Conservation (phyloP, 2,329 filamentous ascomycete species). For the Fusarium equiseti region DNA sequence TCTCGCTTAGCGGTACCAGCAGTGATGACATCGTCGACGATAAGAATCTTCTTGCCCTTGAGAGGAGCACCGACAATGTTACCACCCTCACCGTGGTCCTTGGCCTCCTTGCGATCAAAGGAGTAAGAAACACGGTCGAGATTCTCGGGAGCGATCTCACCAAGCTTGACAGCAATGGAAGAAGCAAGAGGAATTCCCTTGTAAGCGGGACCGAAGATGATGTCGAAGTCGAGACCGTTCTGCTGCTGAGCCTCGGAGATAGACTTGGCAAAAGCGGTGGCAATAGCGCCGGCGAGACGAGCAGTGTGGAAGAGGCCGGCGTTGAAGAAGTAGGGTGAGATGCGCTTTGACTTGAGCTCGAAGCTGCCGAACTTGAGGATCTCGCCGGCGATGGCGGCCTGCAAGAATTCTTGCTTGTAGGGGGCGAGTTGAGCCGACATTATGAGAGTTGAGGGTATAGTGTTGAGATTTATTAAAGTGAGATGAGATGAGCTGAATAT, state of each 20-base stretch:
- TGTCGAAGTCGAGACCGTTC: slow-evolving; percentile 73
- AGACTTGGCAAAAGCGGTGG: slow-evolving; percentile 81
- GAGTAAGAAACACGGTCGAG: slow-evolving; percentile 82
- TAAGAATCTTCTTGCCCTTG: slow-evolving; percentile 85
- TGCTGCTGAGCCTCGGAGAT: slow-evolving; percentile 64
- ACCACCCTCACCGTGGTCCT: slow-evolving; percentile 95
- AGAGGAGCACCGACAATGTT: slow-evolving; percentile 89
- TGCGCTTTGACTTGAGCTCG: slow-evolving; percentile 91
- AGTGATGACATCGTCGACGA: slow-evolving; percentile 97
- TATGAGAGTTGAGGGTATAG: background rate
- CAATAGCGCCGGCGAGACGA: slow-evolving; percentile 80
- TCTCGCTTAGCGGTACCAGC: slow-evolving; percentile 95
- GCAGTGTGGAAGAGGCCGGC: slow-evolving; percentile 90
- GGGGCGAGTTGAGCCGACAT: slow-evolving; percentile 64
- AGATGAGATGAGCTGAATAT: background rate
- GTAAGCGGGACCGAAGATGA: slow-evolving; percentile 95
- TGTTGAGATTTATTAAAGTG: background rate
- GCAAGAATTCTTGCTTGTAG: slow-evolving; percentile 80
- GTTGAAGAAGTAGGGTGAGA: slow-evolving; percentile 98
- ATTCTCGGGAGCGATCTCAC: slow-evolving; percentile 72
- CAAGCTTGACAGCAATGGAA: slow-evolving; percentile 80
- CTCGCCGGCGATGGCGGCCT: slow-evolving; percentile 74
- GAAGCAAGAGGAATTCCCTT: slow-evolving; percentile 95
- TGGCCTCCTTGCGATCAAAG: slow-evolving; percentile 96
- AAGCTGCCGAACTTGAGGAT: slow-evolving; percentile 86